Base-by-base conservation (phyloP, 192 early-diverging fungal genomes). In the Podochytrium sp. region DNA sequence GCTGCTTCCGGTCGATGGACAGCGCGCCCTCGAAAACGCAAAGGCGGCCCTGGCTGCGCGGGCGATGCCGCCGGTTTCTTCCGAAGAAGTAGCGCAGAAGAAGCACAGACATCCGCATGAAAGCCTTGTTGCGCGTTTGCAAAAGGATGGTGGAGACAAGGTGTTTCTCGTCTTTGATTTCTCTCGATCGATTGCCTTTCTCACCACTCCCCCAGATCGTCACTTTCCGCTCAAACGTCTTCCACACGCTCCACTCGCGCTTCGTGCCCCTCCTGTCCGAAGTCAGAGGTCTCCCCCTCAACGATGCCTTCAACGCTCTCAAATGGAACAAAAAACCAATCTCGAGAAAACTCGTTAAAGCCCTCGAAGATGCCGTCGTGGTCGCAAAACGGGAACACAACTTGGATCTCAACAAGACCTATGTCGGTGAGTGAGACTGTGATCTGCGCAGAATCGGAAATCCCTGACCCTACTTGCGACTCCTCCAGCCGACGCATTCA, bases 331-430 rank as follows among this genome's bases (percentile, higher is more conserved):
- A 74, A 29, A 78, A 81, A 52, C 77, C 59, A 20, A 78, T 85
- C 35, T 51, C 76, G 6, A 33, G 43, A 33, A 75, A 78, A 52
- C 56, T 81, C 38, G 51, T 73, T 40, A 64, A 70, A 30, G 75
- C 66, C 0, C 32, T 85, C 5, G 72, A 71, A 23, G 76, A 83
- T 32, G 76, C 76, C 14, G 75, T 85, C 39, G 75, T 81, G 1
- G 58, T 73, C 47, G 81, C 81, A 7, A 83, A 83, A 56, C 16
- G 35, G 5, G 78, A 80, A 52, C 53, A 56, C 16, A 77, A 73
- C 1, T 78, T 83, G 27, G 81, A 83, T 65, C 59, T 85, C 37
- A 49, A 59, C 27, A 81, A 78, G 42, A 85, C 84, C 29, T 85
- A 78, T 71, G 65, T 85, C 33, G 84, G 84, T 85, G 43, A 38